Base-by-base conservation (phyloP, 169 alveolate genomes). In the Eimeria acervulina region DNA sequence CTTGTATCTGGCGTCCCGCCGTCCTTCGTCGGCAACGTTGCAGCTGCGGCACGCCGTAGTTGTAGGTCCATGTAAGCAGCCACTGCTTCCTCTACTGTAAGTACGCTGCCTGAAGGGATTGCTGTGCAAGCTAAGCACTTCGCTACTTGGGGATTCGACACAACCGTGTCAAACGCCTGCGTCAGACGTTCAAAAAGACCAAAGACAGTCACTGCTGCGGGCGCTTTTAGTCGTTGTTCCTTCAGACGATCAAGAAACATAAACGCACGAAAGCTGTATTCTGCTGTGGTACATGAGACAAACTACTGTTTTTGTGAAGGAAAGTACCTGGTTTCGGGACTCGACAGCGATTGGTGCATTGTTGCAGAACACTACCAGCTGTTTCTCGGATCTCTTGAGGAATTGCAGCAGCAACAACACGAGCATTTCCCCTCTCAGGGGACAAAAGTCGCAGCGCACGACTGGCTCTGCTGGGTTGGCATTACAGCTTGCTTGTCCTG, bases 1-100 rank as follows among this genome's bases (percentile, higher is more conserved):
- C 15, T 84, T 5, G 66, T 63, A 21, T 26, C 94, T 52, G 66
- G 51, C 47, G 61, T 40, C 51, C 38, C 42, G 83, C 81, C 47
- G 36, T 61, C 91, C 26, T 55, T 21, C 13, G 26, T 10, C 31
- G 91, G 83, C 63, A 44, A 13, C 59, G 19, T n/a, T 61, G 84
- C 83, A 36, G 76, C 72, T 28, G 94, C 94, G 23, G 94, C 81
- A 12, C 94, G 94, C 63, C 94, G 52, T 26, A 87, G 80, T 74
- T 87, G 94, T 13, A 61, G 42, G 40, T 87, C 94, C 94, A 87
- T 87, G 63, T 87, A 87, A 3, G 70, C 59, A 63, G 94, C 94
- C 40, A 87, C 83, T 26, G 94, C 94, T 23, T 87, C 94, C 70
- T 87, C 94, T 63, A 87, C 94, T 38, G 94, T 87, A 33, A 63